Evolutionary conservation across 1,284 basidiomycete species (phyloP), one percentile per base, ranked within the genome.

Genomic region (Microbotryum saponariae): DNA sequence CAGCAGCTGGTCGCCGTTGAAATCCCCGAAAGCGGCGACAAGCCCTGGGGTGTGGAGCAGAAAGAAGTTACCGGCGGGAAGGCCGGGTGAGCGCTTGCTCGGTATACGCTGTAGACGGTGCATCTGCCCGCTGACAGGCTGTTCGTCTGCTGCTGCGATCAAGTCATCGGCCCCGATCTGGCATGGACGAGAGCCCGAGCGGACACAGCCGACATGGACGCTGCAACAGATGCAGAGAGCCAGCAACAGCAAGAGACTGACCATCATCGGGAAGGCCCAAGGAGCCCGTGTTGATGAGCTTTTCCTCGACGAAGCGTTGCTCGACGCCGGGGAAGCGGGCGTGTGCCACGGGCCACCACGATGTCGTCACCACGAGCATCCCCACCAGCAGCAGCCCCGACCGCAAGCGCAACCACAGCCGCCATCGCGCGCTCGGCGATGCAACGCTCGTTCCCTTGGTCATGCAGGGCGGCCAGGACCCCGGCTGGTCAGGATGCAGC

Each of bases 1-100:
- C 63, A 91, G 75, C 90, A 89, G 89, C 74, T 96, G 91, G 75
- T 97, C 92, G 6, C 89, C 92, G 74, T 97, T 86, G 75, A 91
- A 93, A 77, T 98, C 94, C 33, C 91, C 94, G 72, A 92, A 88
- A 2, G 92, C 93, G 54, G 89, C 81, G 31, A 96, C 81, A 60
- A 88, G 82, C 25, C 83, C 84, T 47, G 83, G 66, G 21, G 74
- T 81, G 23, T 68, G 68, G 21, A 98, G 77, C 1, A 91, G 93
- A 70, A 96, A 79, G 0, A 83, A 76, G 2, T 91, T 92, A 1
- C 91, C 86, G 67, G 84, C 80, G 63, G 63, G 96, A 79, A 51
- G 97, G 80, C 16, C 3, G 1, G 12, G 37, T 42, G 16, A 42
- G 37, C 16, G 37, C 37, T 42, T 10, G 37, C 37, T 42, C 37